phyloP scores from a whole-genome alignment of 2,329 filamentous ascomycete species.

The Aspergillus aculeatinus region DNA sequence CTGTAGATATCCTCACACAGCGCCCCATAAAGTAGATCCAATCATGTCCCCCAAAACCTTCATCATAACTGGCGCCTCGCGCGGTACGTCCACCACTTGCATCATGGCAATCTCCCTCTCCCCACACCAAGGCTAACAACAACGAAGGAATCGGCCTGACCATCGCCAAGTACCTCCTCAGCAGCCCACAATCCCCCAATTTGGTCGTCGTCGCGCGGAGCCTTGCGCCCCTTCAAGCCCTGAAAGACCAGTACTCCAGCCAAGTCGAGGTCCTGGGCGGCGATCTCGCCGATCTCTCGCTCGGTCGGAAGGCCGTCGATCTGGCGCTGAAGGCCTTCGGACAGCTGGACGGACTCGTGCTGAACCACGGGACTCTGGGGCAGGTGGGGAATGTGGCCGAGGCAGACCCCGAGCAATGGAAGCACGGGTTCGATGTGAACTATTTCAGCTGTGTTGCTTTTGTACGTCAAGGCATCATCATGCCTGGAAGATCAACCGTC shows the following conservation, averaged over 20 bases:
- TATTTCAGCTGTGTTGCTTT: constrained; percentile 79
- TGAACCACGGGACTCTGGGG: constrained; percentile 84
- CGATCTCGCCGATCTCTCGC: constrained; percentile 54
- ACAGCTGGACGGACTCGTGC: constrained; percentile 73
- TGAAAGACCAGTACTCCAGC: constrained; percentile 54
- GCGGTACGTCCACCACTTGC: too few species aligned
- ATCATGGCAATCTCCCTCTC: too few species aligned
- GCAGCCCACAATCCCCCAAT: constrained; percentile 51
- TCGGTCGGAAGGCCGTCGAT: constrained; percentile 63
- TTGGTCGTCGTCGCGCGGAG: constrained; percentile 60
- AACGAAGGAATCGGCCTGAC: constrained; percentile 59
- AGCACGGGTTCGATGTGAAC: constrained; percentile 74
- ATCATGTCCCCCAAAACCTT: too few species aligned
- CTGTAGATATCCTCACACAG: too few species aligned
- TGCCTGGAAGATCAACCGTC: neutral
- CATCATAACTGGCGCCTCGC: too few species aligned
- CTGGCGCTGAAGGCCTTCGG: constrained; percentile 67
- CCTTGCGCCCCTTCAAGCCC: constrained; percentile 51
- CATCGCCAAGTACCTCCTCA: constrained; percentile 59
- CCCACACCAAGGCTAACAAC: too few species aligned
- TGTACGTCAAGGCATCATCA: constrained; percentile 51
- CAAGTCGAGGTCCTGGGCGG: constrained; percentile 58
- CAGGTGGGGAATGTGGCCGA: constrained; percentile 71
- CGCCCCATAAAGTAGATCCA: too few species aligned
- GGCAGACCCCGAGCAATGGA: constrained; percentile 71